Conservation (phyloP, 1,284 basidiomycete genomes). For the Naganishia sp. region DNA sequence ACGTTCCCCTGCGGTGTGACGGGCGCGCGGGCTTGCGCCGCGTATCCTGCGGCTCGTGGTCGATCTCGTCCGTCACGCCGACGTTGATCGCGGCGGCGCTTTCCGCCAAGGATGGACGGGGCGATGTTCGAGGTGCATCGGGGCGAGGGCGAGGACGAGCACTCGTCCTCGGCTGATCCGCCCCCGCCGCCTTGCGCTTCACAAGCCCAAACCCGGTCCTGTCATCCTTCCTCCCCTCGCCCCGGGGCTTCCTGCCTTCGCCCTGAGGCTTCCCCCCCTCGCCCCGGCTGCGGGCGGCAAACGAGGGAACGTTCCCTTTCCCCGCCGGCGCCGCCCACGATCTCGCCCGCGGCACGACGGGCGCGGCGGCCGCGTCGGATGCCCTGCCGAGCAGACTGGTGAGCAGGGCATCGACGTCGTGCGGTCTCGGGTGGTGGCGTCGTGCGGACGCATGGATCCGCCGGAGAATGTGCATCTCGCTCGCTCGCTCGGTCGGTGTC, state of each 20-base stretch:
- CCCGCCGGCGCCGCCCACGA: not conserved
- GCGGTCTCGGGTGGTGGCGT: not conserved
- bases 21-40: not conserved
- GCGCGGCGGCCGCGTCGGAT: not conserved
- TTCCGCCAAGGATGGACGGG: constrained; percentile 5
- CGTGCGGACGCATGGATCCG: constrained; percentile 4
- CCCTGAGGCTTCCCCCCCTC: not conserved
- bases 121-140: not conserved
- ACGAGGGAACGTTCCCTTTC: not conserved
- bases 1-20: constrained; percentile 1
- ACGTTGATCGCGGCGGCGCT: constrained; percentile 8
- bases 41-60: not conserved
- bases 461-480: constrained; percentile 10
- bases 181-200: not conserved
- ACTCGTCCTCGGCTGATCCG: not conserved
- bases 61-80: constrained; percentile 1
- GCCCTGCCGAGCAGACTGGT: constrained; percentile 18
- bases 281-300: not conserved
- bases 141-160: not conserved
- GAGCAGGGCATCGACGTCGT: constrained; percentile 6
- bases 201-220: not conserved
- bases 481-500: too few species aligned
- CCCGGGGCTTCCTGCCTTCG: not conserved
- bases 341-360: not conserved
- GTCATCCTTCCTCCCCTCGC: not conserved